These are phyloP conservation scores for Solanum paucissectum DNA, from an alignment of 257 asterid genomes.

Conservation along the genomic window DNA sequence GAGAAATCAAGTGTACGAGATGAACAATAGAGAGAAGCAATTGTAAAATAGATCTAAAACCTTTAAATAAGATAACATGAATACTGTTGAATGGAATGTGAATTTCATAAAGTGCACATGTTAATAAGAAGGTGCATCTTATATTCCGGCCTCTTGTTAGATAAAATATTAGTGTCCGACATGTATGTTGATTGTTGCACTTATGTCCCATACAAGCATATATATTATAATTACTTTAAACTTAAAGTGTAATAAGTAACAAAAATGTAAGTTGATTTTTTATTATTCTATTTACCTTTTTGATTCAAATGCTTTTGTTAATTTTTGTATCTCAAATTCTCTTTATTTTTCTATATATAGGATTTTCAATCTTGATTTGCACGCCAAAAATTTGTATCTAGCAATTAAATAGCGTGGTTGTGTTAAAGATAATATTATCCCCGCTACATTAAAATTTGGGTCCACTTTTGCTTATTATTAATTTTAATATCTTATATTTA, in stretches of 20 bases:
- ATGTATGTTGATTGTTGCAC: no score
- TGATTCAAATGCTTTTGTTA: no score
- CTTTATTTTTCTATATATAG: no score
- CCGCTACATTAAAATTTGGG: neutral
- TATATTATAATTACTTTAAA: neutral
- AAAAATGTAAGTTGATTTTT: no score
- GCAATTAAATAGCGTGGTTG: neutral
- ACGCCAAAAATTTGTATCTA: neutral
- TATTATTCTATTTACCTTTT: no score
- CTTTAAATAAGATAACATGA: neutral
- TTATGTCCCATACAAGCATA: neutral
- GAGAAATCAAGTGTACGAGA: neutral
- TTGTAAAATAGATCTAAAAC: neutral
- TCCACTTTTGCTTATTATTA: neutral
- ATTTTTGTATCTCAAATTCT: no score
- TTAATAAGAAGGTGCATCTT: neutral
- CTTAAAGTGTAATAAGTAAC: neutral
- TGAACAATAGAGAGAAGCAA: no score
- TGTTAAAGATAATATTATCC: neutral
- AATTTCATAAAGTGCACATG: neutral
- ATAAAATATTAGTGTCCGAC: neutral
- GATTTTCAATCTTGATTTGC: neutral
- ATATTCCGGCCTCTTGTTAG: neutral
- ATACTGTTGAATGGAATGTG: neutral
- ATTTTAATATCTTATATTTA: neutral